Evolutionary conservation across 192 early-diverging fungal species (phyloP).

Genomic region (Kappamyces sp.): DNA sequence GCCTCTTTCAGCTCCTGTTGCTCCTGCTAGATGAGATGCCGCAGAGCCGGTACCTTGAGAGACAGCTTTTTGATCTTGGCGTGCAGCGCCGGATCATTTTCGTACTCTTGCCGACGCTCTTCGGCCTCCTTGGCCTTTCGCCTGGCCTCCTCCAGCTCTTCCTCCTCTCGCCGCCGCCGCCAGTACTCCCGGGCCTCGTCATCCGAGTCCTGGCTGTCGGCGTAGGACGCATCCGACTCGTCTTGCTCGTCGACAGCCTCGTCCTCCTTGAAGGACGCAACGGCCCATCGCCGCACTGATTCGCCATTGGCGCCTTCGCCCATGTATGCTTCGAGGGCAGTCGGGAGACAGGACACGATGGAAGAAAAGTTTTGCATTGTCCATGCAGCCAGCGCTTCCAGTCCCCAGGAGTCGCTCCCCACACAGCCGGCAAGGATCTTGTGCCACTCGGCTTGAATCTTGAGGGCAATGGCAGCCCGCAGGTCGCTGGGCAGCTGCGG

Average conservation of each 20-base stretch:
- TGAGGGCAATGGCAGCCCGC: too few species aligned
- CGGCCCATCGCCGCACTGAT: constrained; percentile 7
- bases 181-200: constrained; percentile 7
- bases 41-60: not conserved
- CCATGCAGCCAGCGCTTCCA: too few species aligned
- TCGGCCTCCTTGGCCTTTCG: constrained; percentile 3
- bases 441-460: too few species aligned
- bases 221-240: too few species aligned
- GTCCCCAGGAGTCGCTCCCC: too few species aligned
- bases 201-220: not conserved
- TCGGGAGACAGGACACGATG: not conserved
- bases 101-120: not conserved
- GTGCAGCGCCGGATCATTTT: constrained; percentile 8
- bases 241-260: not conserved
- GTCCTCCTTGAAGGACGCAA: not conserved
- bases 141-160: not conserved
- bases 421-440: too few species aligned
- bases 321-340: constrained; percentile 8
- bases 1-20: not conserved
- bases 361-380: too few species aligned
- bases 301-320: constrained; percentile 2
- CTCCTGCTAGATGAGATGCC: not conserved
- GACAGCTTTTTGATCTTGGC: not conserved
- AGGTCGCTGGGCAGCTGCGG: too few species aligned
- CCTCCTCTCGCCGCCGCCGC: constrained; percentile 1